Conservation (phyloP, 805 yeast species). For the Wickerhamiella kazuoi region DNA sequence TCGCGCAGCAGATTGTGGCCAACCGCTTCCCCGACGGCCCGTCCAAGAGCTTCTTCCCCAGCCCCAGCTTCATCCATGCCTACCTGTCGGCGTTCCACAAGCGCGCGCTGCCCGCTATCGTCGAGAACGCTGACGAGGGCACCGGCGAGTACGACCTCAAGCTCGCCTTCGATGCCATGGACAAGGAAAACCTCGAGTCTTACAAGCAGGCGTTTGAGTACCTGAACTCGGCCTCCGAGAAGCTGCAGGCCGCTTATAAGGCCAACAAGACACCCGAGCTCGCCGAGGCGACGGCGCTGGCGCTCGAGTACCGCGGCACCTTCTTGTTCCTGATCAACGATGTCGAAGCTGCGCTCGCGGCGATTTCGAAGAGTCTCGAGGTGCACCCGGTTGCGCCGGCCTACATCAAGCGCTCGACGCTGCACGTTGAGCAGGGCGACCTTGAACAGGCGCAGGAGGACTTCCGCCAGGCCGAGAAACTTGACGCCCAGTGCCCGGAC, state of each 20-base stretch:
- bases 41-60: constrained; percentile 30
- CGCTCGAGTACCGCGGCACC: constrained; percentile 70
- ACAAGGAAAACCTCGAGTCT: constrained; percentile 32
- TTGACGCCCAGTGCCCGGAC: constrained; percentile 61
- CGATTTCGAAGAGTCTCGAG: constrained; percentile 46
- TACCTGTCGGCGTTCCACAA: constrained; percentile 71
- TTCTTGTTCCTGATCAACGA: constrained; percentile 69
- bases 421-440: constrained; percentile 63
- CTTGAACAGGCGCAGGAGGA: constrained; percentile 41
- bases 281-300: constrained; percentile 34
- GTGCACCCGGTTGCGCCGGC: constrained; percentile 58
- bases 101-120: constrained; percentile 33
- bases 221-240: constrained; percentile 20
- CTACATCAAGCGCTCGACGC: constrained; percentile 63
- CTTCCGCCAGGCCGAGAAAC: constrained; percentile 51
- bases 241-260: constrained; percentile 5
- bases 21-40: constrained; percentile 44
- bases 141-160: constrained; percentile 48
- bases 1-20: constrained; percentile 47
- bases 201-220: constrained; percentile 44
- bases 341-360: constrained; percentile 42
- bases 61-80: constrained; percentile 51
- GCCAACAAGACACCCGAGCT: too few species aligned
- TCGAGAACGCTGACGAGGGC: constrained; percentile 29
- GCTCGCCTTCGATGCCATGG: constrained; percentile 43